Evolutionary conservation across 148 eudicot genomes (phyloP).

Genomic region (Agrostemma githago): DNA sequence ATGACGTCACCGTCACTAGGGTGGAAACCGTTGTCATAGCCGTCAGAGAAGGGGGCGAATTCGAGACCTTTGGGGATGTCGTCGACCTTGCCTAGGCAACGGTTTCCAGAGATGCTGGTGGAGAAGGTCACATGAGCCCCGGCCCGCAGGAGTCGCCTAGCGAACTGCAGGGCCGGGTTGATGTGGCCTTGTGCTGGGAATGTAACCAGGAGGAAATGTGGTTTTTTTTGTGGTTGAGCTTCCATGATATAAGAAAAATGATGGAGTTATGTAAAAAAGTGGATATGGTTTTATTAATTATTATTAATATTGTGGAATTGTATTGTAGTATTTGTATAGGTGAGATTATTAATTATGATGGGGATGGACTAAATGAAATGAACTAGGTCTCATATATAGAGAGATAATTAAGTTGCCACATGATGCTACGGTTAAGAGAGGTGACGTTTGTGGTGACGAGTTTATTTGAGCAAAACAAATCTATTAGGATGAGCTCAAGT

Average conservation of each 20-base stretch:
- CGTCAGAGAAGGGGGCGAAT: constrained; percentile 43
- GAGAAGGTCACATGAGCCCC: constrained; percentile 42
- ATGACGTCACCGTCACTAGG: constrained; percentile 9
- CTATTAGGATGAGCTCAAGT: too few species aligned
- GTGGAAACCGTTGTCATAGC: constrained; percentile 39
- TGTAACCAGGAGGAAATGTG: constrained; percentile 45
- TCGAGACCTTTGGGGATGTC: constrained; percentile 30
- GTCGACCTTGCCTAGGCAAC: constrained; percentile 18
- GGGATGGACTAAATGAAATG: too few species aligned
- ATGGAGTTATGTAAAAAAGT: background rate
- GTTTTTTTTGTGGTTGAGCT: constrained; percentile 13
- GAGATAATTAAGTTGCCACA: too few species aligned
- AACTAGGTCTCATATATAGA: too few species aligned
- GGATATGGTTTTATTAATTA: background rate
- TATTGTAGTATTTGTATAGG: too few species aligned
- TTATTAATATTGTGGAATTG: background rate
- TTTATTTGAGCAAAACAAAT: too few species aligned
- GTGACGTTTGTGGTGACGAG: too few species aligned
- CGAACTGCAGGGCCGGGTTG: constrained; percentile 55
- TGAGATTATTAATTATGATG: too few species aligned
- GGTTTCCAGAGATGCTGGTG: constrained; percentile 32
- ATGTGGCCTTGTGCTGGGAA: constrained; percentile 54
- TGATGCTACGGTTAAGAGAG: too few species aligned
- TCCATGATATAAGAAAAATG: constrained; percentile 5
- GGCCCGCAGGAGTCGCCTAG: constrained; percentile 31